Conservation (phyloP, 176 grass and related monocot species). For the Calamus simplicifolius region DNA sequence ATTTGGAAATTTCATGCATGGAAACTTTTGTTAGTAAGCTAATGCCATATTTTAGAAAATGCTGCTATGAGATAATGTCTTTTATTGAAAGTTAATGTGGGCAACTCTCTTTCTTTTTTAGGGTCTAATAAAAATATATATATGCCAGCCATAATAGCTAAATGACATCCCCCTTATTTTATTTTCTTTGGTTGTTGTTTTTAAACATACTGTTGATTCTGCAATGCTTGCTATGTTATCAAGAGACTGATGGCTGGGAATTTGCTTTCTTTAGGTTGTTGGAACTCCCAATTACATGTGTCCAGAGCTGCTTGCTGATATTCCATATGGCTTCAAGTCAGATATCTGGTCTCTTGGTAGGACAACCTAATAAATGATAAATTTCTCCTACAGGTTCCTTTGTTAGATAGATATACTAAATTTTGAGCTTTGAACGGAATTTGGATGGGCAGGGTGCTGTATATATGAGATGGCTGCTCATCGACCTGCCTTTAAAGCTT, state of each 20-base stretch:
- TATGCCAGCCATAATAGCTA: no score
- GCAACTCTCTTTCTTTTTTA: no score
- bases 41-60: no score
- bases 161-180: no score
- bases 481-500: conserved; percentile 96
- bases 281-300: conserved; percentile 99
- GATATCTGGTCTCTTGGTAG: conserved; percentile 99
- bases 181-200: no score
- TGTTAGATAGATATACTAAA: conserved; percentile 5
- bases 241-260: conserved; percentile 10
- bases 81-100: no score
- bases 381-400: neutral
- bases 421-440: conserved; percentile 18
- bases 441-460: conserved; percentile 63
- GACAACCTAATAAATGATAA: conserved; percentile 4
- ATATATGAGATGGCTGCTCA: conserved; percentile 98
- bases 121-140: no score
- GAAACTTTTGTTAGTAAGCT: no score
- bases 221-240: no score
- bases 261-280: conserved; percentile 54
- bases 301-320: conserved; percentile 92
- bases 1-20: no score
- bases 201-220: no score
- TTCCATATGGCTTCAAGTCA: conserved; percentile 98
- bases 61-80: no score